phyloP scores from a whole-genome alignment of 345 rosid genomes.

The Microcos paniculata region DNA sequence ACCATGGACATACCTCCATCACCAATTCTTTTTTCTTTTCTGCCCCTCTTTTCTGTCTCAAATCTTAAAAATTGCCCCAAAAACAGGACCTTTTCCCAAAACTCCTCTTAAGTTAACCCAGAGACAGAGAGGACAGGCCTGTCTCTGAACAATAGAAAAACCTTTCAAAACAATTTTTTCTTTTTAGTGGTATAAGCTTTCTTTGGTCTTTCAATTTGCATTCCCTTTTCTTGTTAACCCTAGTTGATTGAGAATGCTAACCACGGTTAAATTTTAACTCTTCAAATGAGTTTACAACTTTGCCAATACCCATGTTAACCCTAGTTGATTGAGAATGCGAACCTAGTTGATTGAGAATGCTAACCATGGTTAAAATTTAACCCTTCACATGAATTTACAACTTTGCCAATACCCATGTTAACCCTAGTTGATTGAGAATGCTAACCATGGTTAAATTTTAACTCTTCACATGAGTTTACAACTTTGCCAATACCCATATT shows the following conservation, averaged over 20 bases:
- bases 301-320: background rate
- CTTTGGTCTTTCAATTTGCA: slow-evolving; percentile 10
- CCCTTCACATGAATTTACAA: slow-evolving; percentile 1
- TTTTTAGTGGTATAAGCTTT: slow-evolving; percentile 5
- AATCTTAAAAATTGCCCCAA: slow-evolving; percentile 24
- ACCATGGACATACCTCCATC: slow-evolving; percentile 30
- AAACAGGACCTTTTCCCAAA: slow-evolving; percentile 22
- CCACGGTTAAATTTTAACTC: slow-evolving; percentile 26
- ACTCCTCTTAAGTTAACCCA: slow-evolving; percentile 18
- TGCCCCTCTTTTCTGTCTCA: slow-evolving; percentile 32
- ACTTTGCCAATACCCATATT: background rate
- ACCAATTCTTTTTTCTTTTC: slow-evolving; percentile 17
- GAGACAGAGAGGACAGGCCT: background rate
- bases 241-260: slow-evolving; percentile 5
- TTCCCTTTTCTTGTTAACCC: background rate
- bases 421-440: background rate
- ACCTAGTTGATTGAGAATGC: background rate
- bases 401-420: background rate
- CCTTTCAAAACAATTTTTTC: background rate
- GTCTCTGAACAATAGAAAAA: background rate
- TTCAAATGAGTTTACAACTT: background rate
- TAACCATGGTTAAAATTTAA: slow-evolving; percentile 29
- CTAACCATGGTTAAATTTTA: slow-evolving; percentile 28
- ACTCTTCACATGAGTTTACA: slow-evolving; percentile 1
- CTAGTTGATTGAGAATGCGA: background rate